Percentiles rank a stretch among this genome's conserved stretches.
These are phyloP conservation scores for Leishmania arabica DNA, from an alignment of 208 protist genomes.

Conservation along the genomic window DNA sequence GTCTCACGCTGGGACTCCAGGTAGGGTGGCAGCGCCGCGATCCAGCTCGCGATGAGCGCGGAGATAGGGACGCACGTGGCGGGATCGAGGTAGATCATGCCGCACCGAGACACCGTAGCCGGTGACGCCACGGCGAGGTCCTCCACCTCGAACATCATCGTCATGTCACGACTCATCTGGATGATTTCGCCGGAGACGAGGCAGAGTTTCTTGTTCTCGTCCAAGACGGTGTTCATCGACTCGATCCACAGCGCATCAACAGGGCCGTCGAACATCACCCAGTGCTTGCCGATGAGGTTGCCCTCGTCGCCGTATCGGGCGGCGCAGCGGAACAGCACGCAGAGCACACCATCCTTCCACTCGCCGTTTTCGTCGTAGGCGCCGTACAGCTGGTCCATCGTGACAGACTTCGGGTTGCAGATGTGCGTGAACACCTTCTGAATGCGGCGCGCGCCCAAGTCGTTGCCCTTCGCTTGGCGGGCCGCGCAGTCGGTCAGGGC, in stretches of 20 bases:
- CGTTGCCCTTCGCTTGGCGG: constrained; percentile 70
- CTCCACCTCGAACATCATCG: constrained; percentile 98
- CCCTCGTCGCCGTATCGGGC: constrained; percentile 89
- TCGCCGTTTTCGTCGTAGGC: constrained; percentile 97
- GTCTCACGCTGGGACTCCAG: constrained; percentile 73
- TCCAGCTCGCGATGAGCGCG: constrained; percentile 88
- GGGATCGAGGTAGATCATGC: constrained; percentile 99
- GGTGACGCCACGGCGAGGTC: constrained; percentile 97
- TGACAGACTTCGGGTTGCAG: constrained; percentile 98
- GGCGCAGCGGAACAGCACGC: constrained; percentile 92
- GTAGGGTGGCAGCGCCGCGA: constrained; percentile 67
- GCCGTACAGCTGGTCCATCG: constrained; percentile 98
- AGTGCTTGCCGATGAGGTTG: constrained; percentile 91
- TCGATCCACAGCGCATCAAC: constrained; percentile 97
- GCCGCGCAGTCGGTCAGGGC: constrained; percentile 79
- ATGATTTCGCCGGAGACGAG: constrained; percentile 96
- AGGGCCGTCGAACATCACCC: constrained; percentile 98
- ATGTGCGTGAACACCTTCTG: constrained; percentile 94
- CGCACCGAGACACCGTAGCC: constrained; percentile 97
- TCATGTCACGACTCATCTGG: constrained; percentile 95
- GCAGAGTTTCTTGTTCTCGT: constrained; percentile 97
- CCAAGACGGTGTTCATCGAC: constrained; percentile 96
- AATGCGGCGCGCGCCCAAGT: constrained; percentile 71
- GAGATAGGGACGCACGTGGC: constrained; percentile 80
- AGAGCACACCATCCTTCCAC: constrained; percentile 97